A percentile compares a stretch with the other conserved stretches of the same genome.
These are phyloP conservation scores for Claviceps sp. DNA, from an alignment of 2,329 filamentous ascomycete genomes.

Conservation along the genomic window DNA sequence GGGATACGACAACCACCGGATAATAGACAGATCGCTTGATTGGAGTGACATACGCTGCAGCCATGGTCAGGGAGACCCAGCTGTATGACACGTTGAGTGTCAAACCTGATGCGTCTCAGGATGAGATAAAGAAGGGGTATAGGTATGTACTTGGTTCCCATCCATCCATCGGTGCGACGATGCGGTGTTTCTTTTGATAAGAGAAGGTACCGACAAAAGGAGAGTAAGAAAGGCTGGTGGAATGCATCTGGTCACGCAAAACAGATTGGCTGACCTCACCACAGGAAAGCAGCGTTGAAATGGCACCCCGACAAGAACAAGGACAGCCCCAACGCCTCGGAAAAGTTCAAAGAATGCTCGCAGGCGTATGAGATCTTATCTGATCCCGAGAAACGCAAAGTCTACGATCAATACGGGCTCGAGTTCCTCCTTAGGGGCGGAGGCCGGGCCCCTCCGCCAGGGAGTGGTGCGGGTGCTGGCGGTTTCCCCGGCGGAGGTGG, in stretches of 20 bases:
- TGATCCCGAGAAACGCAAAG: conserved; percentile 91
- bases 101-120: conserved; percentile 68
- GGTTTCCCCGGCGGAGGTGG: conserved; percentile 41
- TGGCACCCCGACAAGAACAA: conserved; percentile 98
- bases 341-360: conserved; percentile 97
- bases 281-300: conserved; percentile 75
- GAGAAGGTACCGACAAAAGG: too few relatives aligned
- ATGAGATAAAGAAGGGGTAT: conserved; percentile 96
- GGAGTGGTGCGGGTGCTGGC: conserved; percentile 24
- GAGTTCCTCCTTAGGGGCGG: conserved; percentile 83
- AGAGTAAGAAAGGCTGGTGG: too few relatives aligned
- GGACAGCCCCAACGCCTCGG: conserved; percentile 68
- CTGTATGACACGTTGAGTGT: conserved; percentile 80
- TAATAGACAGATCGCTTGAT: neutral
- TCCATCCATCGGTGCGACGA: too few relatives aligned
- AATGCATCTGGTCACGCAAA: neutral
- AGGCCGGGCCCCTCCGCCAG: conserved; percentile 46
- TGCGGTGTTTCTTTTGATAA: neutral
- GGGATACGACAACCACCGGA: neutral
- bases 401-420: conserved; percentile 87
- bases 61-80: conserved; percentile 89
- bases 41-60: conserved; percentile 15
- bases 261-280: neutral
- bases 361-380: conserved; percentile 97
- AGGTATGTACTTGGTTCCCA: conserved; percentile 37